Evolutionary conservation across 2,329 filamentous ascomycete genomes (phyloP).

Genomic region (Diaporthe humulicola): DNA sequence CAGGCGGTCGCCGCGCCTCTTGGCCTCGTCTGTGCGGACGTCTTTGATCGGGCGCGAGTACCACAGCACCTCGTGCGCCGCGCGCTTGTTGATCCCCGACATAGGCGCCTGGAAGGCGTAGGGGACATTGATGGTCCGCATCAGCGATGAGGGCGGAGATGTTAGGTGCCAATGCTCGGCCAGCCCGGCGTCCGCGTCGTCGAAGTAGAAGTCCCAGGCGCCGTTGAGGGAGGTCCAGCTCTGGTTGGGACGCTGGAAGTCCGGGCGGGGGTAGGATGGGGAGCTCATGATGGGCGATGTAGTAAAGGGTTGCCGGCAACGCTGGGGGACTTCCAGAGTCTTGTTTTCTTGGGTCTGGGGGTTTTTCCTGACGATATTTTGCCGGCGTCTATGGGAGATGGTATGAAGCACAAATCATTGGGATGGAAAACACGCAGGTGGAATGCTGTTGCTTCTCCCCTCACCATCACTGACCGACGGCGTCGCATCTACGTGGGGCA

Average conservation of each 20-base stretch:
- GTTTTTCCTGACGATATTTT: neutral
- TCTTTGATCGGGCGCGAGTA: constrained; percentile 70
- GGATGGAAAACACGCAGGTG: neutral
- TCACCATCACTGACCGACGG: neutral
- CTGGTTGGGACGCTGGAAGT: constrained; percentile 69
- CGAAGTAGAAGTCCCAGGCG: constrained; percentile 74
- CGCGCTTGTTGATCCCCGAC: constrained; percentile 72
- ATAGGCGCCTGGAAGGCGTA: constrained; percentile 76
- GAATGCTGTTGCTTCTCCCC: constrained; percentile 1
- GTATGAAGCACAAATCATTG: neutral
- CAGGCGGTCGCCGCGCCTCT: constrained; percentile 55
- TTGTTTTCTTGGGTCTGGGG: neutral
- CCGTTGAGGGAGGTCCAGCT: constrained; percentile 74
- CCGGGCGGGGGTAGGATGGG: constrained; percentile 70
- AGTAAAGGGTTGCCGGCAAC: neutral
- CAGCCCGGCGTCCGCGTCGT: constrained; percentile 72
- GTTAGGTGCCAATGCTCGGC: constrained; percentile 64
- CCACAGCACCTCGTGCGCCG: constrained; percentile 77
- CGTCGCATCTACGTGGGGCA: constrained; percentile 36
- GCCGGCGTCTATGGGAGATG: neutral
- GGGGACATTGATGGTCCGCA: constrained; percentile 71
- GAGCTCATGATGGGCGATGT: constrained; percentile 25
- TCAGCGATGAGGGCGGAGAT: constrained; percentile 62
- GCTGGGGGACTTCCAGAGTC: constrained; percentile 1
- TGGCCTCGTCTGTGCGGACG: constrained; percentile 59